phyloP scores from a whole-genome alignment of 73 alveolate species.

The Paramecium sonneborni region DNA sequence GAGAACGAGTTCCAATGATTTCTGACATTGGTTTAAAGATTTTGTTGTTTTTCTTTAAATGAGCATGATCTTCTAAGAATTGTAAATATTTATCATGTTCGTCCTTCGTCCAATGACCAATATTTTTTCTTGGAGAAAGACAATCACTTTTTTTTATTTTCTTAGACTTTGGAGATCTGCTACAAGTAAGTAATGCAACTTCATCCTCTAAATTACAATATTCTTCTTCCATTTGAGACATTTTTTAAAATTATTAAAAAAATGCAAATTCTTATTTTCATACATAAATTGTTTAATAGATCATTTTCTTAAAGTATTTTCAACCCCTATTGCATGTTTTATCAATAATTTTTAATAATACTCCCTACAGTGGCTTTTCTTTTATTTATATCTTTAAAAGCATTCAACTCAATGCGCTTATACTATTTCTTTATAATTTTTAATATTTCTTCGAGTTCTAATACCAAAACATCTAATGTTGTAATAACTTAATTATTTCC shows the following conservation, averaged over 20 bases:
- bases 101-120: conserved; percentile 50
- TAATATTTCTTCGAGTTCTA: conserved; percentile 75
- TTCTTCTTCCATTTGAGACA: background rate
- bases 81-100: conserved; percentile 36
- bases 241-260: background rate
- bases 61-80: conserved; percentile 32
- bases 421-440: conserved; percentile 73
- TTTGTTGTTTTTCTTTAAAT: conserved; percentile 8
- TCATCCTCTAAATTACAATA: background rate
- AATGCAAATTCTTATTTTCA: background rate
- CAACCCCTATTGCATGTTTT: conserved; percentile 82
- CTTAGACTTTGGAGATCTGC: background rate
- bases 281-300: background rate
- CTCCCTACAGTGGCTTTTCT: conserved; percentile 79
- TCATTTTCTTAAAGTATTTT: conserved; percentile 69
- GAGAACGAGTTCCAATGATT: conserved; percentile 45
- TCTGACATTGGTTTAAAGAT: conserved; percentile 53
- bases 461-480: conserved; percentile 70
- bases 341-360: conserved; percentile 73
- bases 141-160: conserved; percentile 6
- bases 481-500: conserved; percentile 55
- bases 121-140: conserved; percentile 9
- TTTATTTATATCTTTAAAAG: conserved; percentile 70
- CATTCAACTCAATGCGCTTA: conserved; percentile 73
- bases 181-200: background rate